Conservation (phyloP, 2,329 filamentous ascomycete genomes). For the Coniella vitis region DNA sequence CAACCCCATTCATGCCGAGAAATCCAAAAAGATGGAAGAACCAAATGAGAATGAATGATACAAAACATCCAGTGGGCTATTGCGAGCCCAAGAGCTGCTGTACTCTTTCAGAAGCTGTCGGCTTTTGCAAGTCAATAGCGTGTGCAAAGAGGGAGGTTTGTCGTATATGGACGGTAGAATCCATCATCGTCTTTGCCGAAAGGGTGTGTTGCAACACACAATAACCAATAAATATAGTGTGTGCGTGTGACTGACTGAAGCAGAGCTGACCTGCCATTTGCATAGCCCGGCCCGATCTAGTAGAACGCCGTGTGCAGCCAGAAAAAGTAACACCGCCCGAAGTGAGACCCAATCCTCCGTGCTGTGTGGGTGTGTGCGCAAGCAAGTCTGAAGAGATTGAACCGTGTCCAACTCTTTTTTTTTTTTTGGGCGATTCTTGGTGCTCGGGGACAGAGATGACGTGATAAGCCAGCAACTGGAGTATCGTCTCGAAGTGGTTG, state of each 20-base stretch:
- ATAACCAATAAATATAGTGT: constrained; percentile 5
- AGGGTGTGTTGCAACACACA: constrained; percentile 4
- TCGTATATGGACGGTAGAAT: constrained; percentile 1
- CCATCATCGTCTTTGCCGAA: neutral
- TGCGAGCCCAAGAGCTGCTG: constrained; percentile 1
- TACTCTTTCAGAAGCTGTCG: constrained; percentile 1
- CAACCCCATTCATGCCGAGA: constrained; percentile 14
- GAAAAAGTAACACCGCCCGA: constrained; percentile 22
- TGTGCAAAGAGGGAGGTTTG: neutral
- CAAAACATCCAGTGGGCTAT: neutral
- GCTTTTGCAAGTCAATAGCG: neutral
- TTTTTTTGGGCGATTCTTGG: constrained; percentile 18
- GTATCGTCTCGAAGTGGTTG: constrained; percentile 20
- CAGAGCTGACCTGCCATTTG: constrained; percentile 16
- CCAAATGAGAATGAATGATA: neutral
- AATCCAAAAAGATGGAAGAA: neutral
- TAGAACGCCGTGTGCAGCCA: constrained; percentile 30
- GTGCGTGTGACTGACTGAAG: constrained; percentile 16
- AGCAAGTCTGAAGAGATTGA: neutral
- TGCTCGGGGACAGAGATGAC: neutral
- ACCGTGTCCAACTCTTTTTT: constrained; percentile 13
- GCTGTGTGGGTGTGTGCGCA: neutral
- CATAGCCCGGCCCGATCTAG: constrained; percentile 18
- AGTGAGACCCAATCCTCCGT: constrained; percentile 12
- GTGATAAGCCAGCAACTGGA: constrained; percentile 19